Conservation (phyloP, 2,329 filamentous ascomycete genomes). For the Endocalyx cinctus region DNA sequence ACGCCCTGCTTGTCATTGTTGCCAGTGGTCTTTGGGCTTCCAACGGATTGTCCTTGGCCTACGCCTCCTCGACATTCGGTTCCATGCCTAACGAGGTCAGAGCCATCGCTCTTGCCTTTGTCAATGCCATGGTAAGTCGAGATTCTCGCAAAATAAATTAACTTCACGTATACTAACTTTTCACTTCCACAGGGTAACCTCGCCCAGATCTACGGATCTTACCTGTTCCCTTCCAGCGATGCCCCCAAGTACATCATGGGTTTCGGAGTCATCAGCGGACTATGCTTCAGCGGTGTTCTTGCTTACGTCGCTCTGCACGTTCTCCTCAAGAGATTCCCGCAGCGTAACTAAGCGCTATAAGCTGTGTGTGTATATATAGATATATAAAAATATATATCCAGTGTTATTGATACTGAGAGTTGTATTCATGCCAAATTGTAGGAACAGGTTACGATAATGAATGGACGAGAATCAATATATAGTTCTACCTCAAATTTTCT, state of each 20-base stretch:
- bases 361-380: too few relatives aligned
- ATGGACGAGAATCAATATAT: too few relatives aligned
- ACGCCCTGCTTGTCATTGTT: slow-evolving; percentile 52
- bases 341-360: background rate
- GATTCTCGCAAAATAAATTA: too few relatives aligned
- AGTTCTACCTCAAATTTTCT: too few relatives aligned
- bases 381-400: too few relatives aligned
- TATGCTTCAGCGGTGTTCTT: slow-evolving; percentile 17
- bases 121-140: slow-evolving; percentile 50
- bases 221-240: slow-evolving; percentile 24
- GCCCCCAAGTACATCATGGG: slow-evolving; percentile 17
- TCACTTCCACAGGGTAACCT: too few relatives aligned
- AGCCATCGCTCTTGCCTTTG: slow-evolving; percentile 47
- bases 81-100: slow-evolving; percentile 43
- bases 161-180: too few relatives aligned
- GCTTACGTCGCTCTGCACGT: slow-evolving; percentile 1
- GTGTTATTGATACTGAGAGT: too few relatives aligned
- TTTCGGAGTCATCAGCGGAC: slow-evolving; percentile 19
- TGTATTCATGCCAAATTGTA: too few relatives aligned
- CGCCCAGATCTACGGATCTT: slow-evolving; percentile 48
- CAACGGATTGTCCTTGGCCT: slow-evolving; percentile 47
- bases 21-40: slow-evolving; percentile 49
- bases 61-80: slow-evolving; percentile 47
- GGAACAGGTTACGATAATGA: too few relatives aligned
- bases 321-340: background rate